Base-by-base conservation (phyloP, 2,329 filamentous ascomycete genomes). In the Daldinia sp. region DNA sequence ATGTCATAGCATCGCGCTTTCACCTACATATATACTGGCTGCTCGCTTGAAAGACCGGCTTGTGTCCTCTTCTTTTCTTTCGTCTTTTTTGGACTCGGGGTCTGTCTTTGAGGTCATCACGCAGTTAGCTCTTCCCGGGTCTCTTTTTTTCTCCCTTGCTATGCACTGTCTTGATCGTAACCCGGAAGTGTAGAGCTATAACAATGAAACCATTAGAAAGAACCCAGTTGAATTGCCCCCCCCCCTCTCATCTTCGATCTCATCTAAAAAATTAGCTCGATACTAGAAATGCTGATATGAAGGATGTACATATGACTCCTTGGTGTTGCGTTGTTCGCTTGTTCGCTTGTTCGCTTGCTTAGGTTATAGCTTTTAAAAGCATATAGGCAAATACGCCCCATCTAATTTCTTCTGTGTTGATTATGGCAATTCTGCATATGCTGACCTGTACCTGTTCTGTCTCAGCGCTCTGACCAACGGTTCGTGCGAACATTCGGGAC, bases 401-500 rank as follows among this genome's bases (percentile, higher is more conserved):
- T 54, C 39, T 29, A 52, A 56, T 35, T 47, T 35, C 39, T 15
- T 47, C 25, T 49, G 45, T 37, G 29, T 50, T 49, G 45, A 30
- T 54, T 13, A 64, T 57, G 34, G 29, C 37, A 27, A 66, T 53
- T 47, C 60, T 53, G 65, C 58, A 47, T 45, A 55, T 48, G 49
- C 52, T 29, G 37, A 21, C 41, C 34, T 41, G 50, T 37, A 25
- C 19, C 21, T 64, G 34, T 63, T 55, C 64, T 73, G 71, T 72
- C 67, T 73, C 64, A 59, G 67, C 69, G 73, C 73, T 70, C 63
- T 71, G 73, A 58, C 73, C 72, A 75, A 65, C 68, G 66, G 75
- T 77, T 77, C 75, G 68, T 72, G 70, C 70, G 66, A 66, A 61
- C 68, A 54, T 64, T 68, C 69, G 66, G 68, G 70, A 68, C 49